A percentile compares a stretch with the other conserved stretches of the same genome.
These are phyloP conservation scores for Annulohypoxylon moriforme DNA, from an alignment of 495 filamentous ascomycete species.

Conservation along the genomic window DNA sequence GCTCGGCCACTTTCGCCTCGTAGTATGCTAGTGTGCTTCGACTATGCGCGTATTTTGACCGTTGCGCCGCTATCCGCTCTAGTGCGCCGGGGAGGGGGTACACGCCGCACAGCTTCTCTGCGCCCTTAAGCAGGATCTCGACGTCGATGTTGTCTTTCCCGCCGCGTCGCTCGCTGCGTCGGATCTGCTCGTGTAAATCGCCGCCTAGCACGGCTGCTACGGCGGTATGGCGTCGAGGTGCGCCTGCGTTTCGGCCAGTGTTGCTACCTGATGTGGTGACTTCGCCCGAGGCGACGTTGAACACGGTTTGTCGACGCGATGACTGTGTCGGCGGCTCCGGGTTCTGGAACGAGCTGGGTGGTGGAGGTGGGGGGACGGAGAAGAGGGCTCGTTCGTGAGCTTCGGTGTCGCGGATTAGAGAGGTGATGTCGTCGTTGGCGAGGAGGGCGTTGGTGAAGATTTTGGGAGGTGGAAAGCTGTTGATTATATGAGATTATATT, in stretches of 20 bases:
- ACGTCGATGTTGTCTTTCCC: constrained; percentile 81
- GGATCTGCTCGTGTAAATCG: constrained; percentile 86
- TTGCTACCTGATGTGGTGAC: constrained; percentile 61
- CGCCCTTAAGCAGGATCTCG: constrained; percentile 84
- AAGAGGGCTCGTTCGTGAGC: constrained; percentile 95
- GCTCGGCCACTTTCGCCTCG: constrained; percentile 81
- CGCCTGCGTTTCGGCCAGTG: constrained; percentile 55
- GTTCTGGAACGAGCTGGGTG: constrained; percentile 50
- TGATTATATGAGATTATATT: constrained; percentile 6
- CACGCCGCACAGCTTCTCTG: constrained; percentile 88
- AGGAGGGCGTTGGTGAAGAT: constrained; percentile 96
- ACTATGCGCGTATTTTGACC: constrained; percentile 77
- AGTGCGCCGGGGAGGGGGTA: constrained; percentile 88
- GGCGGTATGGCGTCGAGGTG: constrained; percentile 79
- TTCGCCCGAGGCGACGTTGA: constrained; percentile 66
- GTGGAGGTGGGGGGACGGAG: constrained; percentile 79
- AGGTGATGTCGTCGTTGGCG: constrained; percentile 88
- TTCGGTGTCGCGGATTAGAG: constrained; percentile 95
- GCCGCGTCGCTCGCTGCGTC: constrained; percentile 62
- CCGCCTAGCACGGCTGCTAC: constrained; percentile 90
- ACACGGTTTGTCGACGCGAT: constrained; percentile 63
- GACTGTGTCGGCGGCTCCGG: constrained; percentile 48
- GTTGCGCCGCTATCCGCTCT: constrained; percentile 78
- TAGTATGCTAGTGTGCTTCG: constrained; percentile 80
- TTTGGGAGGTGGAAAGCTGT: constrained; percentile 87